A percentile compares a stretch with the other conserved stretches of the same genome.
These are phyloP conservation scores for Ceratobasidium theobromae DNA, from an alignment of 1,284 basidiomycete species.

Conservation along the genomic window DNA sequence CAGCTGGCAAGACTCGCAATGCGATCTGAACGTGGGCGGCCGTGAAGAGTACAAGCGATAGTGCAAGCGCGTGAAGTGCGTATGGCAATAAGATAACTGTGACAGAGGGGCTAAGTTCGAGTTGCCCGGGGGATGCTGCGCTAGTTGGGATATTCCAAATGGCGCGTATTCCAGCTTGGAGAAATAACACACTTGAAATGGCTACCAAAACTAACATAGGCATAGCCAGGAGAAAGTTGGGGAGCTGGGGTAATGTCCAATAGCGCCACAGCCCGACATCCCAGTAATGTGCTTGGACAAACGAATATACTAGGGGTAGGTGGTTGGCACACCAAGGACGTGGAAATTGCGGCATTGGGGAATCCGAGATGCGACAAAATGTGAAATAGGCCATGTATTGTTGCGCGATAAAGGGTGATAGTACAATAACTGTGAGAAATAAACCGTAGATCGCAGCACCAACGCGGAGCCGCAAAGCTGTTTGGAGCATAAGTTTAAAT, in stretches of 20 bases:
- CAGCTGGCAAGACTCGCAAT: slow-evolving; percentile 69
- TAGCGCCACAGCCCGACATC: slow-evolving; percentile 82
- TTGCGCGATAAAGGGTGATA: slow-evolving; percentile 69
- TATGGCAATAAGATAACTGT: slow-evolving; percentile 52
- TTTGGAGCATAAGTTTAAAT: background rate
- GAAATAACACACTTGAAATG: slow-evolving; percentile 12
- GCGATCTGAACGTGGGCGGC: slow-evolving; percentile 89
- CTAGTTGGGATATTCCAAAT: background rate
- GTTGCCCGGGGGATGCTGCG: background rate
- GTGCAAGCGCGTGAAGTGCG: slow-evolving; percentile 64
- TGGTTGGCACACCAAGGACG: slow-evolving; percentile 65
- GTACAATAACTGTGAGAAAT: slow-evolving; percentile 50
- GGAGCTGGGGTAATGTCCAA: slow-evolving; percentile 80
- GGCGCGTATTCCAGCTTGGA: background rate
- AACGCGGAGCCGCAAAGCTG: slow-evolving; percentile 18
- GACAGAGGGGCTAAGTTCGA: background rate
- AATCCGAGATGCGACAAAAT: slow-evolving; percentile 56
- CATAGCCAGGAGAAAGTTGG: slow-evolving; percentile 81
- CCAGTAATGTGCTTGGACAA: slow-evolving; percentile 88
- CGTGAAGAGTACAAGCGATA: slow-evolving; percentile 68
- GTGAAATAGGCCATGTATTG: slow-evolving; percentile 63
- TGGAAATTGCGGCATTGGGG: background rate
- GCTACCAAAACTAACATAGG: slow-evolving; percentile 62
- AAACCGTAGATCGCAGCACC: slow-evolving; percentile 44
- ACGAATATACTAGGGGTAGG: slow-evolving; percentile 76